Base-by-base conservation (phyloP, 106 monocot species). In the Vanilla planifolia region DNA sequence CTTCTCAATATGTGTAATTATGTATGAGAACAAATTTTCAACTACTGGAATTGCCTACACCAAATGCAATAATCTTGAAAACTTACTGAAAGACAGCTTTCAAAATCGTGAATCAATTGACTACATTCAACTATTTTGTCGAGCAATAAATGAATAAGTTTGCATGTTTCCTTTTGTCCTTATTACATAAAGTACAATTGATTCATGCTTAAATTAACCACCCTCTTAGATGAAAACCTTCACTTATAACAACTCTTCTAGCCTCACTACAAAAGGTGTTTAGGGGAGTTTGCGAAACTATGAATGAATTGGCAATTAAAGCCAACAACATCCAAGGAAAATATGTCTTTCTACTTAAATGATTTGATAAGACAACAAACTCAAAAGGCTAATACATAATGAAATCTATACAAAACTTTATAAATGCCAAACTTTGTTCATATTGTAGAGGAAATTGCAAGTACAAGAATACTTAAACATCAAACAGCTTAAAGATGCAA, bases 61-160 rank as follows among this genome's bases (percentile, higher is more conserved):
- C 32, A 74, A 74, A 67, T 60, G 60, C 60, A 74, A 60, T 10
- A 67, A 59, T 48, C 66, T 74, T n/a, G 67, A 74, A 32, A 67
- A 67, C 47, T 27, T 63, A 27, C 23, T 74, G n/a, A 59, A 22
- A 39, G 37, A 67, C 51, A 2, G 58, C 11, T 67, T 74, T 67
- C 44, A 74, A 21, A 56, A 22, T 32, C 66, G 67, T n/a, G 67
- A 48, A 46, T 74, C 73, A 17, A 48, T 61, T 13, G 48, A 60
- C 1, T 66, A 67, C 19, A 24, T 67, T 15, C 40, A 13, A 48
- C 20, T 61, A n/a, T 19, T 74, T 19, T 66, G 48, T 26, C 40
- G 61, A 65, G 73, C 73, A 51, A 48, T 60, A 25, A 35, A 66
- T 26, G 19, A 67, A 66, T 66, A 67, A 67, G 47, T 40, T 14